Evolutionary conservation across 768 basidiomycete species (phyloP), one percentile per base, ranked within the genome.

Genomic region (Tricholoma saponaceum): DNA sequence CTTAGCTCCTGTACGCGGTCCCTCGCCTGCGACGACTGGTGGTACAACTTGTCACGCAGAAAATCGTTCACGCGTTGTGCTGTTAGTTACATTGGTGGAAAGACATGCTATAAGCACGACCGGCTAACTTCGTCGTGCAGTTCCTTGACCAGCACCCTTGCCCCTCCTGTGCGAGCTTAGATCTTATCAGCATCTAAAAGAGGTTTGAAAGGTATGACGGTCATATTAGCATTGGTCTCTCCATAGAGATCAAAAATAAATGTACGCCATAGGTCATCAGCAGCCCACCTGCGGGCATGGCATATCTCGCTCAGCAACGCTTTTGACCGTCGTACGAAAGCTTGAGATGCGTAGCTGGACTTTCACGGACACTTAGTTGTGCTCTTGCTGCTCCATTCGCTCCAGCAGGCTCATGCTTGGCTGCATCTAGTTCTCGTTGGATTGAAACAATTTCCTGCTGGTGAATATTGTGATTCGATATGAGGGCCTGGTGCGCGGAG

Each of bases 11-110:
- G 66, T 18, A 76, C 60, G 4, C 70, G 69, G 5, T 57, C 64
- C 51, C 69, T 70, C 1, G 70, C 49, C 16, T 72, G 69, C 8
- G 69, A 63, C 1, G 72, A 66, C 16, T 72, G 64, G 49, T 70
- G 60, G 46, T 74, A 68, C 0, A 76, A 64, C 56, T 77, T 77
- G 55, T 75, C 72, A 22, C 76, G 70, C 1, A 77, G 65, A 4
- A 79, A 62, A 41, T 77, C 76, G 3, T 67, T 72, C 5, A 76
- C 74, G 43, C 74, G 69, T 28, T 70, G 67, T 4, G 76, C 75
- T 78, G 33, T 23, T 13, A 47, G 49, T 25, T 5, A 14, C 4
- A 0, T 22, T 22, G 12, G 22, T 25, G 10, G 32, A 26, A 37
- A 28, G n/a, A n/a, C n/a, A n/a, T n/a, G n/a, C n/a, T 13, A 46